A percentile compares a stretch with the other conserved stretches of the same genome.
Conservation (phyloP, 1,139 yeast species). For the Candida labiduridarum region DNA sequence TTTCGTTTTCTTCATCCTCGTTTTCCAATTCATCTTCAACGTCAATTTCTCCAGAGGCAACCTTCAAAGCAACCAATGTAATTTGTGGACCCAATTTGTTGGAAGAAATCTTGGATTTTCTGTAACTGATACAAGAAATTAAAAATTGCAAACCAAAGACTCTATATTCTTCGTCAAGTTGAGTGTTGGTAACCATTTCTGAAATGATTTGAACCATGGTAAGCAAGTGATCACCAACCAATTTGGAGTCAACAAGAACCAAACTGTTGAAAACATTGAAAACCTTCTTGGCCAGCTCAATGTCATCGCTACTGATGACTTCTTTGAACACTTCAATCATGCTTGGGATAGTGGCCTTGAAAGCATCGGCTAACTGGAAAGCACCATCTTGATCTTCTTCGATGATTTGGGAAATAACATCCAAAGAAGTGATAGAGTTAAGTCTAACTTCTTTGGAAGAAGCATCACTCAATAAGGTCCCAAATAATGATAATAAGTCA, state of each 20-base stretch:
- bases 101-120: constrained; percentile 65
- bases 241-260: constrained; percentile 70
- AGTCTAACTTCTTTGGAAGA: constrained; percentile 75
- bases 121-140: constrained; percentile 71
- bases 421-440: constrained; percentile 81
- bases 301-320: constrained; percentile 70
- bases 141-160: constrained; percentile 84
- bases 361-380: constrained; percentile 52
- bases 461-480: constrained; percentile 66
- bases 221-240: constrained; percentile 76
- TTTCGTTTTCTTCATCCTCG: constrained; percentile 88
- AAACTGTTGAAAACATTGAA: constrained; percentile 87
- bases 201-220: constrained; percentile 72
- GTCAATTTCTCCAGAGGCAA: constrained; percentile 82
- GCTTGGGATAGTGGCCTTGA: constrained; percentile 71
- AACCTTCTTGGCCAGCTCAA: constrained; percentile 69
- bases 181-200: constrained; percentile 69
- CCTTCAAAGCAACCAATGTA: constrained; percentile 70
- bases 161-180: constrained; percentile 80
- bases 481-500: constrained; percentile 71
- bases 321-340: constrained; percentile 83
- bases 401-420: constrained; percentile 70
- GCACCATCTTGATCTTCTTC: constrained; percentile 49
- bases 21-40: constrained; percentile 69
- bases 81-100: constrained; percentile 81